Evolutionary conservation across 139 green algal species (phyloP).

Genomic region (Limnomonas spitsbergensis): DNA sequence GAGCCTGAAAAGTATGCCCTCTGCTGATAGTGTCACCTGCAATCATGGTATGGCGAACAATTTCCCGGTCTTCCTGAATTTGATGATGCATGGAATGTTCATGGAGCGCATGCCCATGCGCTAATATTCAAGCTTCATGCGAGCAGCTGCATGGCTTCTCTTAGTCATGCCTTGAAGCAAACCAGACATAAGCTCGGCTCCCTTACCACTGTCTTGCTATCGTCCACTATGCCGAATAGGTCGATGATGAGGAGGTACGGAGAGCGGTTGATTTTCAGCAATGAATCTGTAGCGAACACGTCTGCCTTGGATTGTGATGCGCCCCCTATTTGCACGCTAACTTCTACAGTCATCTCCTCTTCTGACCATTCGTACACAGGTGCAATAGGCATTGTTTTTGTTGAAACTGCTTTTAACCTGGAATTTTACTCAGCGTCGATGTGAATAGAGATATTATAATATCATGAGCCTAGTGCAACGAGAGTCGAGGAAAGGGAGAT

Average conservation of each 20-base stretch:
- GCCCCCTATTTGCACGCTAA: slow-evolving; percentile 46
- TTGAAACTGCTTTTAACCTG: background rate
- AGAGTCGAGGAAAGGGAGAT: no score
- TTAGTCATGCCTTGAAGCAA: no score
- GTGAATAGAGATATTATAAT: no score
- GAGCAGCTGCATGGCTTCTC: no score
- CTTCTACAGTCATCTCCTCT: slow-evolving; percentile 38
- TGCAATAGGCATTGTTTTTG: slow-evolving; percentile 48
- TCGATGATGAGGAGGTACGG: slow-evolving; percentile 68
- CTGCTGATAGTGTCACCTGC: slow-evolving; percentile 2
- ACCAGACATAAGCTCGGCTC: no score
- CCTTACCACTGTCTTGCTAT: slow-evolving; percentile 40
- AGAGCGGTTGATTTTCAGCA: slow-evolving; percentile 62
- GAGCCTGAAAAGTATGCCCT: slow-evolving; percentile 21
- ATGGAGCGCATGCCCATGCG: no score
- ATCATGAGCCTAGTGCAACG: no score
- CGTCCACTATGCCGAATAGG: slow-evolving; percentile 47
- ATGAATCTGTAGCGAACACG: slow-evolving; percentile 51
- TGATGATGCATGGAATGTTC: no score
- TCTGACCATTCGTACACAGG: slow-evolving; percentile 55
- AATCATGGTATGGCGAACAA: background rate
- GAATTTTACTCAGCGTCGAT: no score
- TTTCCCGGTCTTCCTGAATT: no score
- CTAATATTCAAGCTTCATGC: no score
- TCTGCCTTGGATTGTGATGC: slow-evolving; percentile 41